phyloP scores from a whole-genome alignment of 176 grass and related monocot species.

The Oryza punctata region DNA sequence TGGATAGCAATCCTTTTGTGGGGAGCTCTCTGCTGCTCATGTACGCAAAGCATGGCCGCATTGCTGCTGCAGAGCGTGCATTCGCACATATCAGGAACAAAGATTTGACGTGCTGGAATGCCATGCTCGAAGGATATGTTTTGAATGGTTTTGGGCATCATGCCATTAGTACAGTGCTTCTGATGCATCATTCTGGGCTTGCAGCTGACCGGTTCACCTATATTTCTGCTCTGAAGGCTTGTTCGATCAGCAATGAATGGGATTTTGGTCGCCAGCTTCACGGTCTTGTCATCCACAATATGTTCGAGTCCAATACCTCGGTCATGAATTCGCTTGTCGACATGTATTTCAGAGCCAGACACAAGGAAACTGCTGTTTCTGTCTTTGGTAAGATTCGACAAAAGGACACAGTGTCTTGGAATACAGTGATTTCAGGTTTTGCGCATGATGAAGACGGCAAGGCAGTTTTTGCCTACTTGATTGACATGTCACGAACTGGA shows the following conservation, averaged over 20 bases:
- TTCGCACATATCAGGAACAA: conserved; percentile 24
- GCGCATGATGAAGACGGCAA: conserved; percentile 34
- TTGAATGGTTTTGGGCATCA: conserved; percentile 17
- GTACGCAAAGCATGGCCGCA: conserved; percentile 43
- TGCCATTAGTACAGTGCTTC: neutral
- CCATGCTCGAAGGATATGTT: conserved; percentile 53
- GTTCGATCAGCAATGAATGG: neutral
- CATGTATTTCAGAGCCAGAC: conserved; percentile 54
- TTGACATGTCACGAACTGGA: conserved; percentile 29
- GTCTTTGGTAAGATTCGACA: conserved; percentile 33
- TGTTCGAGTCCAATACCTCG: conserved; percentile 39
- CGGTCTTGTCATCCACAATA: conserved; percentile 34
- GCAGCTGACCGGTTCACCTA: conserved; percentile 46
- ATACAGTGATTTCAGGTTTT: conserved; percentile 48
- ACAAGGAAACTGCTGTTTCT: conserved; percentile 27
- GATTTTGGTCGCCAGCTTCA: conserved; percentile 39
- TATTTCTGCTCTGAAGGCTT: conserved; percentile 48
- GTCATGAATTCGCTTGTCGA: conserved; percentile 56
- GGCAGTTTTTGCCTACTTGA: conserved; percentile 34
- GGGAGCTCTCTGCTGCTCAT: conserved; percentile 50
- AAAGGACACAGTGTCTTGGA: conserved; percentile 66
- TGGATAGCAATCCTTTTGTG: conserved; percentile 36
- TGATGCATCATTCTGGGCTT: conserved; percentile 30
- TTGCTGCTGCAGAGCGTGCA: conserved; percentile 34
- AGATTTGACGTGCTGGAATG: conserved; percentile 57